Evolutionary conservation across 108 stramenopile genomes (phyloP).

Genomic region (Skeletonema menzelii): DNA sequence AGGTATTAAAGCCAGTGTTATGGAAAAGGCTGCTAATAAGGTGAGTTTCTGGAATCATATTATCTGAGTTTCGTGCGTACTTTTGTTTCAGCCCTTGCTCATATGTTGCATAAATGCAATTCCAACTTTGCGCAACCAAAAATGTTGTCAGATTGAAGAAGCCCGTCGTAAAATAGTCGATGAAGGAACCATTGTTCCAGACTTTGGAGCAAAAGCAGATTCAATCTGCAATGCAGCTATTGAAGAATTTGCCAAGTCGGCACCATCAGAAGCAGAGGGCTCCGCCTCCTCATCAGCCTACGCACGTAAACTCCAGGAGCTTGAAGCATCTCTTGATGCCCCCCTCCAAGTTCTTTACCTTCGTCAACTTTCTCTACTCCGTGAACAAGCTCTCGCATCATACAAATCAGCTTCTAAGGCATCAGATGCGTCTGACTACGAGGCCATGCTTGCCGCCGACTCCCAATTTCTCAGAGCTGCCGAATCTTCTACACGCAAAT

Average conservation of each 20-base stretch:
- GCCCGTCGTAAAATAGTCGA: conserved; percentile 74
- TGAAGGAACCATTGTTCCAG: conserved; percentile 62
- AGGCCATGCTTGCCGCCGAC: conserved; percentile 95
- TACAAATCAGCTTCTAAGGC: conserved; percentile 80
- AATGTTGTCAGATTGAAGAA: conserved; percentile 69
- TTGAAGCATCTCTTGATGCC: conserved; percentile 88
- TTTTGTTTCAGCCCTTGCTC: neutral
- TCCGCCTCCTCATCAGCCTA: conserved; percentile 66
- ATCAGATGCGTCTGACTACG: conserved; percentile 88
- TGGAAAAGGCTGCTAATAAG: conserved; percentile 46
- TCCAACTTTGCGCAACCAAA: neutral
- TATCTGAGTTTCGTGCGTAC: neutral
- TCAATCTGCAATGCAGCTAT: conserved; percentile 88
- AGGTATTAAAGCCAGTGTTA: conserved; percentile 23
- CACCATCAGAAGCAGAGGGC: conserved; percentile 78
- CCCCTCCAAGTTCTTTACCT: conserved; percentile 92
- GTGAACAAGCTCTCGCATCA: conserved; percentile 85
- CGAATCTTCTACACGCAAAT: conserved; percentile 81
- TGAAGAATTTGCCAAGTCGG: conserved; percentile 86
- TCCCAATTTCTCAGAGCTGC: conserved; percentile 82
- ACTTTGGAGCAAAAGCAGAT: conserved; percentile 87
- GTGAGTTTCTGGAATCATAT: conserved; percentile 10
- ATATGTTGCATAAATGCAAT: neutral
- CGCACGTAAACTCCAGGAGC: conserved; percentile 85
- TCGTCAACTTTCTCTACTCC: conserved; percentile 79